Evolutionary conservation across 495 filamentous ascomycete genomes (phyloP).

Genomic region (Xylaria venustula): DNA sequence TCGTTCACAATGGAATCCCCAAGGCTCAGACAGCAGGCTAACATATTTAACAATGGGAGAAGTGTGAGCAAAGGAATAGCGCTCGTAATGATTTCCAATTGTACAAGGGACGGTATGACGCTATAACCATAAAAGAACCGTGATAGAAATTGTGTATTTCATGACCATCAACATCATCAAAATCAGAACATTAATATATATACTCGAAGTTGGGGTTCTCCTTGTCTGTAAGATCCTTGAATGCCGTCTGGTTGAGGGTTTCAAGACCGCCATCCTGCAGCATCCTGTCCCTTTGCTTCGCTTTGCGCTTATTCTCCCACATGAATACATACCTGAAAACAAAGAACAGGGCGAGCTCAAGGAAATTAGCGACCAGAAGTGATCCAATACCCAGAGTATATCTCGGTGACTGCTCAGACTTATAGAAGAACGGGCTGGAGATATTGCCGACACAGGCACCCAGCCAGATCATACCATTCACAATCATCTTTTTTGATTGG

Average conservation of each 20-base stretch:
- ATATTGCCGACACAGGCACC: slow-evolving; percentile 41
- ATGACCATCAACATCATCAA: too few species aligned
- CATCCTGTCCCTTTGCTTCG: slow-evolving; percentile 13
- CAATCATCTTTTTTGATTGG: slow-evolving; percentile 66
- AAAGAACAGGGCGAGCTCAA: slow-evolving; percentile 14
- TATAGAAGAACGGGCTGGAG: slow-evolving; percentile 19
- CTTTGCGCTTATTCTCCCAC: slow-evolving; percentile 15
- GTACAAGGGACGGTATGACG: too few species aligned
- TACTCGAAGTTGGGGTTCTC: slow-evolving; percentile 26
- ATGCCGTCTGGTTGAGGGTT: slow-evolving; percentile 13
- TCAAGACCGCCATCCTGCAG: slow-evolving; percentile 9
- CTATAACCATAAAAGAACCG: too few species aligned
- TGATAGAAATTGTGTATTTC: too few species aligned
- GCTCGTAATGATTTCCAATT: too few species aligned
- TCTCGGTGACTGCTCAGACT: slow-evolving; percentile 22
- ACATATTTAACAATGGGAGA: too few species aligned
- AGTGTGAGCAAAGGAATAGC: too few species aligned
- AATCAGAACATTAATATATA: slow-evolving; percentile 22
- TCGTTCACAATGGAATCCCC: too few species aligned
- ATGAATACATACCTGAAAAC: slow-evolving; percentile 16
- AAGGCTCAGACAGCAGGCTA: too few species aligned
- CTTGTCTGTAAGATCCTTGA: slow-evolving; percentile 28
- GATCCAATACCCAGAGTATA: slow-evolving; percentile 19
- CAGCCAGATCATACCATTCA: slow-evolving; percentile 57
- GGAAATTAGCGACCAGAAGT: slow-evolving; percentile 9